Percentiles rank a stretch among this genome's conserved stretches.
These are phyloP conservation scores for Neonectria faginata DNA, from an alignment of 2,329 filamentous ascomycete species.

Conservation along the genomic window DNA sequence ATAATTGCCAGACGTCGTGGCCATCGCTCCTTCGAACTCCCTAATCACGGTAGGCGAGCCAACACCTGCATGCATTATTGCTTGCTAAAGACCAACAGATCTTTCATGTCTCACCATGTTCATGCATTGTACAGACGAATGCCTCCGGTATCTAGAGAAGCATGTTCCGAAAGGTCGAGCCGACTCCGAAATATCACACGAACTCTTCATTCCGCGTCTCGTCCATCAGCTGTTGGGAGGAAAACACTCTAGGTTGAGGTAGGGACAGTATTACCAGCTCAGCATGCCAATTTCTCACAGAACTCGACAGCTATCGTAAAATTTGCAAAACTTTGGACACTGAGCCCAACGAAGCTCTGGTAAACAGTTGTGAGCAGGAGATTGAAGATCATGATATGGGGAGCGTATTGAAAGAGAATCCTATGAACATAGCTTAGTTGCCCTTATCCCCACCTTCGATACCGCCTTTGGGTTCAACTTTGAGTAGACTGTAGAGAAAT, in stretches of 20 bases:
- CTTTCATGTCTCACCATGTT: neutral
- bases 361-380: neutral
- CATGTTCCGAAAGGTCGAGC: neutral
- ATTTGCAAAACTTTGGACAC: neutral
- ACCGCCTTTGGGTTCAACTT: neutral
- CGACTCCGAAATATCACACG: neutral
- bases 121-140: neutral
- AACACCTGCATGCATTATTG: neutral
- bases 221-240: neutral
- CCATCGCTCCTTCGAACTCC: neutral
- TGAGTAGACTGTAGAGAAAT: slow-evolving; percentile 2
- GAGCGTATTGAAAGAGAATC: slow-evolving; percentile 1
- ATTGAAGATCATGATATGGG: neutral
- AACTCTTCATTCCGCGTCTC: neutral
- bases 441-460: neutral
- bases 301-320: neutral
- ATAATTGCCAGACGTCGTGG: neutral
- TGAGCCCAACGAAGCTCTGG: neutral
- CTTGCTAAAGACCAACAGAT: slow-evolving; percentile 1
- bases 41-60: neutral
- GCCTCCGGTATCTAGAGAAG: neutral
- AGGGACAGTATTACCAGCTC: neutral
- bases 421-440: neutral
- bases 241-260: neutral
- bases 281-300: neutral